phyloP scores from a whole-genome alignment of 2,329 filamentous ascomycete species.

The Cladosporium sp. region DNA sequence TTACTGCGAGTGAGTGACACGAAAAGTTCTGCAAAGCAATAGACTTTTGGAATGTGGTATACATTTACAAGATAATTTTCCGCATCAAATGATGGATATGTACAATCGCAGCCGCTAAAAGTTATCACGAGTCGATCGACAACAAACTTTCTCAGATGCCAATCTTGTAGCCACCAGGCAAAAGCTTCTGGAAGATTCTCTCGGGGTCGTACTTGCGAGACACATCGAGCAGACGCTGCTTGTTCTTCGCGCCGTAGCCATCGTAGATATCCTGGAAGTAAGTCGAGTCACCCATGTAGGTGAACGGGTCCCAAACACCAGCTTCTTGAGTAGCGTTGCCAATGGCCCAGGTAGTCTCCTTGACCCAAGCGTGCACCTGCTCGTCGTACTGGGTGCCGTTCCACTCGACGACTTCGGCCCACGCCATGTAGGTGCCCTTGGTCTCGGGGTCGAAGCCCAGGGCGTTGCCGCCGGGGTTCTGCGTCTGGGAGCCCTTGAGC shows the following conservation, averaged over 20 bases:
- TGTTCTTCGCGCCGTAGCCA: constrained; percentile 26
- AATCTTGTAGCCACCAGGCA: constrained; percentile 28
- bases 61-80: background rate
- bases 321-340: constrained; percentile 14
- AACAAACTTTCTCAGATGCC: background rate
- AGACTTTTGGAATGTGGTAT: no score
- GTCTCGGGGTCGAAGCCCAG: constrained; percentile 22
- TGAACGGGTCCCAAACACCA: constrained; percentile 14
- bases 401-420: constrained; percentile 23
- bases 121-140: background rate
- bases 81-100: background rate
- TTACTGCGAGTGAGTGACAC: no score
- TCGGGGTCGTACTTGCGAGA: constrained; percentile 25
- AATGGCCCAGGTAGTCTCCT: constrained; percentile 20
- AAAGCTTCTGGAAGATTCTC: constrained; percentile 26
- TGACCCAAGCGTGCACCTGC: constrained; percentile 20
- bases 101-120: background rate
- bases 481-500: constrained; percentile 5
- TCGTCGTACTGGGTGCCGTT: constrained; percentile 23
- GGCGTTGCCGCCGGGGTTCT: constrained; percentile 22
- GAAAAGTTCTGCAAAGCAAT: no score
- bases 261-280: constrained; percentile 23
- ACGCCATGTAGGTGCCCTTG: constrained; percentile 19
- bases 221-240: constrained; percentile 22
- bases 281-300: constrained; percentile 24